phyloP scores from a whole-genome alignment of 2,329 filamentous ascomycete species.

The Alternaria gaisen region DNA sequence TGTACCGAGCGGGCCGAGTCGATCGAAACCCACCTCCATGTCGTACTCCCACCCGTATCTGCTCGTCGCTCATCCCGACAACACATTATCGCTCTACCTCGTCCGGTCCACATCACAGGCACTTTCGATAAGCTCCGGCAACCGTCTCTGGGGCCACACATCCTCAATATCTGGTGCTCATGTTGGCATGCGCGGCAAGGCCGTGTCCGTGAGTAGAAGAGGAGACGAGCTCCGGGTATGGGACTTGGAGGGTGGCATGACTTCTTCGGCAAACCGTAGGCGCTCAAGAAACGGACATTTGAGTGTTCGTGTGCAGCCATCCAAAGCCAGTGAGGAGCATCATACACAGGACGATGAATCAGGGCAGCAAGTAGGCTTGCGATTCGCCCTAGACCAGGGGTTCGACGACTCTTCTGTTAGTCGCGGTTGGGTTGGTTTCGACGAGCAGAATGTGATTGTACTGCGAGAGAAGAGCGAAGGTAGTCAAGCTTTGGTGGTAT shows the following conservation, averaged over 20 bases:
- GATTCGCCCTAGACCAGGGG: conserved; percentile 45
- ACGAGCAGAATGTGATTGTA: conserved; percentile 91
- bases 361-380: conserved; percentile 42
- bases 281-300: conserved; percentile 56
- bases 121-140: conserved; percentile 75
- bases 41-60: conserved; percentile 81
- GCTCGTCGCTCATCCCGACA: conserved; percentile 83
- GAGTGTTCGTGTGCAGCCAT: conserved; percentile 64
- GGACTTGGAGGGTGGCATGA: conserved; percentile 81
- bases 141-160: conserved; percentile 88
- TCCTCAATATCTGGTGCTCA: conserved; percentile 87
- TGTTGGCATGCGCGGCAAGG: conserved; percentile 84
- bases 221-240: conserved; percentile 78
- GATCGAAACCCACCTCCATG: conserved; percentile 56
- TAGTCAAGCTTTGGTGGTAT: conserved; percentile 78
- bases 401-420: conserved; percentile 56
- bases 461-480: conserved; percentile 75
- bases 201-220: conserved; percentile 84
- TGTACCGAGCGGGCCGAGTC: conserved; percentile 29
- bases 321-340: conserved; percentile 31
- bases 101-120: conserved; percentile 74
- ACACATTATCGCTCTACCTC: conserved; percentile 83
- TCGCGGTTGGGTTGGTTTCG: conserved; percentile 80
- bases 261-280: conserved; percentile 55
- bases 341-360: conserved; percentile 32